These are phyloP conservation scores for Heracleum sosnowskyi DNA, from an alignment of 129 eudicot genomes.

Conservation along the genomic window DNA sequence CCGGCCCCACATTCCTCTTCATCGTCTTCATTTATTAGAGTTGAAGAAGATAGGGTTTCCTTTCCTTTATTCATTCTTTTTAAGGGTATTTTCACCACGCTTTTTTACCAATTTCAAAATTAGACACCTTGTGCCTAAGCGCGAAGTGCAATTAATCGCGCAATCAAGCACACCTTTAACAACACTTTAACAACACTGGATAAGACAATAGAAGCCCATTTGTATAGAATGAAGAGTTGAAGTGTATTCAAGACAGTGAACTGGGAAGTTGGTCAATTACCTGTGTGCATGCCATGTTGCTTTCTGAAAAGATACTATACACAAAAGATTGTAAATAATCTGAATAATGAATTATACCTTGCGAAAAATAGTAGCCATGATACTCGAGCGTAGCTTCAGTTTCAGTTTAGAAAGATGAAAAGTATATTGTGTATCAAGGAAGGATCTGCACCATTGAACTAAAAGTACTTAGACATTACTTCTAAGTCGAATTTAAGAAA, in stretches of 20 bases:
- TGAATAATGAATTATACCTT: constrained; percentile 38
- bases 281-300: neutral
- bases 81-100: no score
- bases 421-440: constrained; percentile 89
- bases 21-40: no score
- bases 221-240: neutral
- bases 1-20: no score
- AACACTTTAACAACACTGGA: no score
- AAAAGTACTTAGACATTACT: neutral
- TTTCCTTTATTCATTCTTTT: no score
- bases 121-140: no score
- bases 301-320: neutral
- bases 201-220: neutral
- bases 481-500: no score
- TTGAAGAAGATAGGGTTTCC: no score
- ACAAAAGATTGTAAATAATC: neutral
- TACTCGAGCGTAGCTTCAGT: constrained; percentile 78
- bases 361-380: constrained; percentile 60
- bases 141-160: no score
- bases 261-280: neutral
- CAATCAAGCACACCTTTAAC: no score
- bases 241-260: neutral
- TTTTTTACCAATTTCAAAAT: no score
- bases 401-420: constrained; percentile 68
- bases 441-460: constrained; percentile 59